These are phyloP conservation scores for Orbilia brochopaga DNA, from an alignment of 2,329 filamentous ascomycete species.

Conservation along the genomic window DNA sequence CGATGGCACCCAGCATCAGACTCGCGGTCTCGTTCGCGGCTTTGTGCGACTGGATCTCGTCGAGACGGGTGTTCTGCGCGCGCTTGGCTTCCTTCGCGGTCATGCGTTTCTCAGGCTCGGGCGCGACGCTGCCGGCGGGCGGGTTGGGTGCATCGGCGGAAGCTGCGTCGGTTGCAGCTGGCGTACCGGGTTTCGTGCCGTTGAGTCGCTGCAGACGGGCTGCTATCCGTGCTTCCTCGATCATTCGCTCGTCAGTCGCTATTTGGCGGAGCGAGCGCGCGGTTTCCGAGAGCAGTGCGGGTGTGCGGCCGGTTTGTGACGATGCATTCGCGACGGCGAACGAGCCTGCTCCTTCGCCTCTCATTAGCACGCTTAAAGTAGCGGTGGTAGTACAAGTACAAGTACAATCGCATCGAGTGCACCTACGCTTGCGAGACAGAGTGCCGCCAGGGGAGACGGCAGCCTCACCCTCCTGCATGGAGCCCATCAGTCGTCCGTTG, in stretches of 20 bases:
- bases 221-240: constrained; percentile 46
- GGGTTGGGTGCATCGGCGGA: constrained; percentile 23
- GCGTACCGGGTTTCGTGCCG: constrained; percentile 37
- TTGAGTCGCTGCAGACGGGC: constrained; percentile 26
- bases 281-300: constrained; percentile 31
- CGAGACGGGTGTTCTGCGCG: constrained; percentile 53
- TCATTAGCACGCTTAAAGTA: background rate
- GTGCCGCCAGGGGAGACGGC: constrained; percentile 24
- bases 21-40: constrained; percentile 55
- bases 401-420: background rate
- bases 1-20: constrained; percentile 55
- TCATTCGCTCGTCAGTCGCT: constrained; percentile 34
- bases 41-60: constrained; percentile 54
- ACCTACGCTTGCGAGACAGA: constrained; percentile 37
- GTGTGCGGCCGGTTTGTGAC: constrained; percentile 19
- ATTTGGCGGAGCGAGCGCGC: constrained; percentile 29
- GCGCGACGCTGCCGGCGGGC: constrained; percentile 27
- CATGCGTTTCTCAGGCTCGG: constrained; percentile 51
- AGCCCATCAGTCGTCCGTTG: constrained; percentile 33
- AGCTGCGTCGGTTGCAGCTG: constrained; percentile 24
- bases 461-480: constrained; percentile 19
- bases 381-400: background rate
- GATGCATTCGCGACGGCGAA: constrained; percentile 41
- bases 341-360: constrained; percentile 14
- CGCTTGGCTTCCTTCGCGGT: constrained; percentile 54